Conservation (phyloP, 192 early-diverging fungal genomes). For the Coemansia sp. region DNA sequence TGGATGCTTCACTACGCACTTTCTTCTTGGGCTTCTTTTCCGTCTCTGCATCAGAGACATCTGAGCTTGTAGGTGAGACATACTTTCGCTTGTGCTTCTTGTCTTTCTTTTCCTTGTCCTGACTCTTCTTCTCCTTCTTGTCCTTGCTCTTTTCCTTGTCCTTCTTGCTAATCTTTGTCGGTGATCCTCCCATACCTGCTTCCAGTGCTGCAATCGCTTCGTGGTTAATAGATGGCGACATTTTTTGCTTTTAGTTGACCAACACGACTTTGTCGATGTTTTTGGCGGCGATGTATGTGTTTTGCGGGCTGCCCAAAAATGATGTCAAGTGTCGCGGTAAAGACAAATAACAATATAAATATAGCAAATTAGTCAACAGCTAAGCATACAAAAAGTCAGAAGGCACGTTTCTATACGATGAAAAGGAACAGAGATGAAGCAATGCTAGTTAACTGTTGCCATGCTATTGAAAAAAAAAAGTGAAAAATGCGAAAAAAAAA, state of each 20-base stretch:
- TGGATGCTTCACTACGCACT: constrained; percentile 37
- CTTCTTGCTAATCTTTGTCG: constrained; percentile 25
- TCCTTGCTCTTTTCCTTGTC: constrained; percentile 41
- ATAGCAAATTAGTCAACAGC: not conserved
- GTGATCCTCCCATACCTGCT: constrained; percentile 6
- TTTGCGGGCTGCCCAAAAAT: not conserved
- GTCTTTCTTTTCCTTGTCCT: constrained; percentile 35
- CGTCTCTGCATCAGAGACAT: constrained; percentile 32
- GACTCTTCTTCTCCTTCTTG: constrained; percentile 19
- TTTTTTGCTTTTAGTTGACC: not conserved
- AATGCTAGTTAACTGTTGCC: not conserved
- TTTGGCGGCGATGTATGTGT: not conserved
- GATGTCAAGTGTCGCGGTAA: constrained; percentile 3
- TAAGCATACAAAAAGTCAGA: constrained; percentile 11
- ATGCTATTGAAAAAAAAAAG: not conserved
- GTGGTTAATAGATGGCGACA: constrained; percentile 40
- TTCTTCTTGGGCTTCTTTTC: constrained; percentile 56
- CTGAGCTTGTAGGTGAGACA: constrained; percentile 21
- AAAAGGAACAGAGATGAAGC: not conserved
- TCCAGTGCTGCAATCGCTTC: constrained; percentile 19
- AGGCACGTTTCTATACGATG: not conserved
- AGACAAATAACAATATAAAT: constrained; percentile 5
- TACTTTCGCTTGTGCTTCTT: constrained; percentile 52
- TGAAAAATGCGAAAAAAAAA: not conserved
- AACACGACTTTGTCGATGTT: not conserved